phyloP scores from a whole-genome alignment of 257 asterid genomes.

The Petrea volubilis region DNA sequence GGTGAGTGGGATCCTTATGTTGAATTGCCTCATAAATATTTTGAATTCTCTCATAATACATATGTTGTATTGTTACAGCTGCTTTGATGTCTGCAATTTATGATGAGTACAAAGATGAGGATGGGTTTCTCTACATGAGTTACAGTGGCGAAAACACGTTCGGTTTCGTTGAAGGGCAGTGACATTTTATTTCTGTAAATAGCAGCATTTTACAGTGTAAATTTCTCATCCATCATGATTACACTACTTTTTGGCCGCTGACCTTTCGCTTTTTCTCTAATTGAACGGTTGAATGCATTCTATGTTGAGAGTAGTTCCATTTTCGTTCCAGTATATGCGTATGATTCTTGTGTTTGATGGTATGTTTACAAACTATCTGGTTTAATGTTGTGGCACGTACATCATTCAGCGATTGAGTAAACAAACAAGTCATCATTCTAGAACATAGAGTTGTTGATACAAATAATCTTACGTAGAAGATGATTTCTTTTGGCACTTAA shows the following conservation, averaged over 20 bases:
- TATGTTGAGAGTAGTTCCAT: constrained; percentile 12
- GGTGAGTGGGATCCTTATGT: constrained; percentile 45
- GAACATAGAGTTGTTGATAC: background rate
- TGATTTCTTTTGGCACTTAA: constrained; percentile 65
- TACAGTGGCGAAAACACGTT: constrained; percentile 85
- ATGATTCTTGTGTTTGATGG: background rate
- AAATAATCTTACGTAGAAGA: constrained; percentile 35
- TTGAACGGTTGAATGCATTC: background rate
- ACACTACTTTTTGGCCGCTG: background rate
- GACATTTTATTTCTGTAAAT: constrained; percentile 14
- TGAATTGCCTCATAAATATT: background rate
- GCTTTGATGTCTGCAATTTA: constrained; percentile 72
- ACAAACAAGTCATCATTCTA: background rate
- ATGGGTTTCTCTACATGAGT: constrained; percentile 85
- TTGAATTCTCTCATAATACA: background rate
- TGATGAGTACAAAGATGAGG: constrained; percentile 79
- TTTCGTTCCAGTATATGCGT: background rate
- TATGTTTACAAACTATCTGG: background rate
- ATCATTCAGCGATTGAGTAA: background rate
- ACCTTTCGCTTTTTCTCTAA: background rate
- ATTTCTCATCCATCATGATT: constrained; percentile 8
- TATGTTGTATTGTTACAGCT: constrained; percentile 35
- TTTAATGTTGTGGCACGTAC: constrained; percentile 1
- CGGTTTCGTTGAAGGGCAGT: constrained; percentile 36
- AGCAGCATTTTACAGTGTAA: constrained; percentile 25